Conservation (phyloP, 352 stramenopile genomes). For the Phytophthora litchii region DNA sequence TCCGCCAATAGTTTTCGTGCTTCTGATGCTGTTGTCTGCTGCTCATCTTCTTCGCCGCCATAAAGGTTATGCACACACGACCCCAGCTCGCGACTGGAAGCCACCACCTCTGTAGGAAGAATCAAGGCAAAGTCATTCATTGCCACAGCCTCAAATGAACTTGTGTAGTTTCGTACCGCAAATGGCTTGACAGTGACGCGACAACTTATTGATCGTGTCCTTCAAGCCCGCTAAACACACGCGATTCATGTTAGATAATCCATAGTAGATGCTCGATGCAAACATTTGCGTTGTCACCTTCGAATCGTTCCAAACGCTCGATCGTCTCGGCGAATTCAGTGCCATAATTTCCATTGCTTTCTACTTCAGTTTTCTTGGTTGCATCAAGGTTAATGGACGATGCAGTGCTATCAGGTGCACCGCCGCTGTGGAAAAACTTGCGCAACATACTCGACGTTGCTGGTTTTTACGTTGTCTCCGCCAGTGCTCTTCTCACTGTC, state of each 20-base stretch:
- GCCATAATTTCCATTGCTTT: slow-evolving; percentile 6
- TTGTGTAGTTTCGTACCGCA: slow-evolving; percentile 40
- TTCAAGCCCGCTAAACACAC: slow-evolving; percentile 39
- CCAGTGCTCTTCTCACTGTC: slow-evolving; percentile 3
- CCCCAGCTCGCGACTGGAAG: slow-evolving; percentile 32
- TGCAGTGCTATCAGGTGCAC: slow-evolving; percentile 18
- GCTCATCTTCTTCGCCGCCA: slow-evolving; percentile 25
- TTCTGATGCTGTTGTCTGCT: slow-evolving; percentile 18
- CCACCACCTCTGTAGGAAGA: slow-evolving; percentile 34
- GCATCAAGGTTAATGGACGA: slow-evolving; percentile 6
- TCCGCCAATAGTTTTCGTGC: slow-evolving; percentile 32
- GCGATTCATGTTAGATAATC: slow-evolving; percentile 9
- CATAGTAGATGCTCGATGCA: background rate
- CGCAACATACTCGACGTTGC: slow-evolving; percentile 46
- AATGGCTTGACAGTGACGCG: slow-evolving; percentile 62
- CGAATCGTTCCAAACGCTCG: slow-evolving; percentile 41
- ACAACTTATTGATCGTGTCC: slow-evolving; percentile 47
- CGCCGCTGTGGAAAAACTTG: slow-evolving; percentile 55
- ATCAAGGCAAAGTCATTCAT: slow-evolving; percentile 2
- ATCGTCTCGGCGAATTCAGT: slow-evolving; percentile 38
- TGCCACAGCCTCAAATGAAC: background rate
- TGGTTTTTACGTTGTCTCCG: background rate
- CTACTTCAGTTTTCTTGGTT: slow-evolving; percentile 7
- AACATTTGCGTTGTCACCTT: slow-evolving; percentile 31
- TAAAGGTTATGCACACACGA: slow-evolving; percentile 25